phyloP scores from a whole-genome alignment of 129 eudicot species.

The Flaveria robusta region DNA sequence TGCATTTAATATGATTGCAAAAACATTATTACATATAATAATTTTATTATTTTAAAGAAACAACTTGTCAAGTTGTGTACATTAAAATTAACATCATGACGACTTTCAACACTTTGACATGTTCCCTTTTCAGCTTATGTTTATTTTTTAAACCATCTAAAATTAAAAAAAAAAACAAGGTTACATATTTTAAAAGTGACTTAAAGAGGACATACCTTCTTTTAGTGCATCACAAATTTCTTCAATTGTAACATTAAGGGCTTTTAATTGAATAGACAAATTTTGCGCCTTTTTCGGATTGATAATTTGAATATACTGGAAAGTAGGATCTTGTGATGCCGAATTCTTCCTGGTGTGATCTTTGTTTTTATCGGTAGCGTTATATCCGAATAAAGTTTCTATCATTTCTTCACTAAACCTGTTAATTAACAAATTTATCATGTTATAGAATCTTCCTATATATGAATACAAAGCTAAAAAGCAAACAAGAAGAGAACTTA shows the following conservation, averaged over 20 bases:
- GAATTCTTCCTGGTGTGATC: constrained; percentile 48
- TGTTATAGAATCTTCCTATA: constrained; percentile 13
- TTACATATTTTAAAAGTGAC: neutral
- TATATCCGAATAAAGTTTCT: constrained; percentile 82
- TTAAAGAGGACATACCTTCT: constrained; percentile 52
- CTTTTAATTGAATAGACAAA: constrained; percentile 74
- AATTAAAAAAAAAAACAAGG: neutral
- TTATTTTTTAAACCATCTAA: neutral
- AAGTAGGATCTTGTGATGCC: constrained; percentile 53
- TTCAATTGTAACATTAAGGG: constrained; percentile 84
- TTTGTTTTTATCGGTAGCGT: constrained; percentile 54
- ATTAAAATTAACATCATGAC: no score
- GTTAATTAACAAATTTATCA: constrained; percentile 22
- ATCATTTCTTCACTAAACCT: constrained; percentile 99
- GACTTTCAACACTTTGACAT: neutral
- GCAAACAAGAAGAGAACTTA: constrained; percentile 44
- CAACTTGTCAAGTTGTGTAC: neutral
- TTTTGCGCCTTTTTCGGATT: constrained; percentile 91
- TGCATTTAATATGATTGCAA: neutral
- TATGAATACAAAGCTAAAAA: neutral
- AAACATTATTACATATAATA: neutral
- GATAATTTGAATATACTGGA: constrained; percentile 69
- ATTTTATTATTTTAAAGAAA: neutral
- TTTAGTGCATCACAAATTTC: constrained; percentile 94
- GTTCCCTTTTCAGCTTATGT: neutral